Base-by-base conservation (phyloP, 257 asterid genomes). In the Leptodermis oblonga region DNA sequence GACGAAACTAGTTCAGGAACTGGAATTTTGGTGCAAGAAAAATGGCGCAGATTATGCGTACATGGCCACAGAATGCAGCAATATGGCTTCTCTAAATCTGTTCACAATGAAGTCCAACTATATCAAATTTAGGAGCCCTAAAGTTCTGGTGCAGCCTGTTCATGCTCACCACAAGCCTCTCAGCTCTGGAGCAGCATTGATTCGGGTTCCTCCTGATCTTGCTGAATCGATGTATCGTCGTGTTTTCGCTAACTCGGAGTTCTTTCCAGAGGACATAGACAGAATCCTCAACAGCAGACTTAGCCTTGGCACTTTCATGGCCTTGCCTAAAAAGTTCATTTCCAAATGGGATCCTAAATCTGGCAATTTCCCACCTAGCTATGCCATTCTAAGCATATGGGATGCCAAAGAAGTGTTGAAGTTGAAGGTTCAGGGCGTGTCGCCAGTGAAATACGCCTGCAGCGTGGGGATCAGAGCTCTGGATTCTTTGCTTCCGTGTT, bases 1-100 rank as follows among this genome's bases (percentile, higher is more conserved):
- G 4, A 79, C 85, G 52, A 88, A 82, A 73, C 88, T 91, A 0
- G 86, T 91, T 33, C 82, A 80, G 69, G 74, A 85, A 77, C 52
- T 88, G 49, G 97, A 91, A 72, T 69, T 65, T 1, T 87, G 96
- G 95, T 72, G 90, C 70, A 70, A 18, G 60, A 25, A 66, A 37
- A 80, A 87, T 37, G 96, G 91, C 0, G 96, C 91, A 37, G 81
- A 88, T 43, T 91, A 84, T 68, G 81, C 92, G 3, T 91, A 91
- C 74, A 88, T 91, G 95, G 97, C 97, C 37, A 91, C 97, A 0
- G 97, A 88, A 43, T 63, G 87, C 30, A 84, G 45, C 75, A 91
- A 91, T 69, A 74, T 74, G 68, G 82, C 96, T 33, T 91, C 92
- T 7, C 43, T 91, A 67, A 87, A 87, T 51, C 60, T 91, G 60